Percentiles rank a stretch among this genome's conserved stretches.
phyloP scores from a whole-genome alignment of 345 rosid species.

The Alliaria petiolata region DNA sequence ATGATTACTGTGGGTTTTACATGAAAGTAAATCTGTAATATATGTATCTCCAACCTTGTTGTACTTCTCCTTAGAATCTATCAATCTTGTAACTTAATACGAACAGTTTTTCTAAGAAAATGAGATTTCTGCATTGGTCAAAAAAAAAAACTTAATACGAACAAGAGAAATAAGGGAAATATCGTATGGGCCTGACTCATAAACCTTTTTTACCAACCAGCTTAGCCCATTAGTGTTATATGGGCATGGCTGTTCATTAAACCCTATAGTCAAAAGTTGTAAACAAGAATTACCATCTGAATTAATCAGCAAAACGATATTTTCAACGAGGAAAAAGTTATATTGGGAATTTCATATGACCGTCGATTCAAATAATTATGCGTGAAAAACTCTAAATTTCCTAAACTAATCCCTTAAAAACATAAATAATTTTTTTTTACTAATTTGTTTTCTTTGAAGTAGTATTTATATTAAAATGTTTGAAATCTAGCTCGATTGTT shows the following conservation, averaged over 20 bases:
- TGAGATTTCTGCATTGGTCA: too few species aligned
- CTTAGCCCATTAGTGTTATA: neutral
- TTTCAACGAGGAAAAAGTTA: neutral
- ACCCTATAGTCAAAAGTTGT: neutral
- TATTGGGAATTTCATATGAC: neutral
- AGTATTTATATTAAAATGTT: neutral
- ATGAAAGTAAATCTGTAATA: neutral
- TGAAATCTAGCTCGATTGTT: neutral
- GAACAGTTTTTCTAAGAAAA: too few species aligned
- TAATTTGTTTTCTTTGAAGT: too few species aligned
- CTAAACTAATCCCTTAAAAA: neutral
- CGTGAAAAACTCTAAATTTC: neutral
- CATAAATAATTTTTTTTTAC: neutral
- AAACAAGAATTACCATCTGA: neutral
- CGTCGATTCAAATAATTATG: neutral
- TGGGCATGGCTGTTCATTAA: neutral
- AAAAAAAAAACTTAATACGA: neutral
- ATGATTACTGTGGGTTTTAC: neutral
- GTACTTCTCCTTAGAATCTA: neutral
- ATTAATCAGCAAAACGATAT: neutral
- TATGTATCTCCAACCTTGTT: neutral
- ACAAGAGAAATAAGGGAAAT: neutral
- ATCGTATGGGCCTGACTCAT: constrained; percentile 6
- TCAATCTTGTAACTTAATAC: neutral
- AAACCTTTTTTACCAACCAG: neutral